phyloP scores from a whole-genome alignment of 2,329 filamentous ascomycete genomes.

The Fusarium agapanthi region DNA sequence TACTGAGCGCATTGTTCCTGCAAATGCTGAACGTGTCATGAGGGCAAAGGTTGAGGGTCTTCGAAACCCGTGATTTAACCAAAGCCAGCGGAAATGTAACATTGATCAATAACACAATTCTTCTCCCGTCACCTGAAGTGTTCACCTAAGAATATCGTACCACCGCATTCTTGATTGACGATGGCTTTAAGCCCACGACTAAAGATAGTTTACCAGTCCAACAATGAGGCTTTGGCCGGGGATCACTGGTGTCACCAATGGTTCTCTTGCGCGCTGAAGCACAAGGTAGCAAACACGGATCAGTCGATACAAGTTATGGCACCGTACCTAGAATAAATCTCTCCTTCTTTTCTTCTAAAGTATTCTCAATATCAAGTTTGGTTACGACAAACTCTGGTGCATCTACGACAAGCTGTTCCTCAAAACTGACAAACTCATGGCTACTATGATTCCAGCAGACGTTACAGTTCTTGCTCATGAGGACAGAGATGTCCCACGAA shows the following conservation, averaged over 20 bases:
- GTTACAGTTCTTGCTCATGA: background rate
- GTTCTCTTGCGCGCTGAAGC: conserved; percentile 24
- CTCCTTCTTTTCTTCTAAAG: conserved; percentile 2
- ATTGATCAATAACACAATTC: conserved; percentile 16
- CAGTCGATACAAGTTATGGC: background rate
- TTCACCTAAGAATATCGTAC: conserved; percentile 28
- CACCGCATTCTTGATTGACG: conserved; percentile 14
- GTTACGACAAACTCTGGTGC: conserved; percentile 3
- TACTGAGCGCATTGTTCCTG: conserved; percentile 64
- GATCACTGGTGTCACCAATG: conserved; percentile 28
- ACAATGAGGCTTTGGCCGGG: conserved; percentile 30
- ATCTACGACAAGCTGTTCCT: conserved; percentile 3
- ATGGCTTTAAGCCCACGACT: conserved; percentile 16
- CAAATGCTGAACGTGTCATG: conserved; percentile 59
- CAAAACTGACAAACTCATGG: conserved; percentile 27
- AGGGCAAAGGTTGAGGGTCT: conserved; percentile 43
- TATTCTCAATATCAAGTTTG: conserved; percentile 2
- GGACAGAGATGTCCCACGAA: conserved; percentile 11
- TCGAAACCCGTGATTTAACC: conserved; percentile 22
- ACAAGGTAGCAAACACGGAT: conserved; percentile 37
- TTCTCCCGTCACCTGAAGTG: conserved; percentile 16
- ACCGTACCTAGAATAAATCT: conserved; percentile 18
- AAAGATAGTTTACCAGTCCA: conserved; percentile 26
- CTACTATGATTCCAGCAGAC: conserved; percentile 12
- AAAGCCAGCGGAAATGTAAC: conserved; percentile 3